Conservation (phyloP, 148 eudicot genomes). For the Mesembryanthemum crystallinum region DNA sequence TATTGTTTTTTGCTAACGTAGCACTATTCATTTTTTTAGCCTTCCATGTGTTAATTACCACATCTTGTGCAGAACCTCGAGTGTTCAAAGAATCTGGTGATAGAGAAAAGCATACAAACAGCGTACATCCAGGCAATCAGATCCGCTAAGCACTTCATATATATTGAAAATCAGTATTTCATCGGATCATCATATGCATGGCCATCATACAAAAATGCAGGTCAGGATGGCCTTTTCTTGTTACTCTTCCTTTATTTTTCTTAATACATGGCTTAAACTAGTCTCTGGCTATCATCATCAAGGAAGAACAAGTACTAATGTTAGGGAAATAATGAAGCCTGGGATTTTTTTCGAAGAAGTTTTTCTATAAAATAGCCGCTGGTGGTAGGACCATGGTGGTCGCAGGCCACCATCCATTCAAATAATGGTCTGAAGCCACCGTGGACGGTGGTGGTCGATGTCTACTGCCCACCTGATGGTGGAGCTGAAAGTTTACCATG, state of each 20-base stretch:
- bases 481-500: no score
- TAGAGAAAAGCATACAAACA: conserved; percentile 88
- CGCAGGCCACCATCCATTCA: no score
- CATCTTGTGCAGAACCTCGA: conserved; percentile 66
- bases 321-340: neutral
- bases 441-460: no score
- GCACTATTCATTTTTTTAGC: neutral
- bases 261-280: neutral
- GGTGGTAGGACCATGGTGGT: no score
- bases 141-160: conserved; percentile 90
- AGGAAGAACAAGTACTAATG: neutral
- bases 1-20: neutral
- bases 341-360: neutral
- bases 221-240: conserved; percentile 33
- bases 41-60: conserved; percentile 18
- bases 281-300: neutral
- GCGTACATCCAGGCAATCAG: conserved; percentile 98
- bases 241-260: neutral
- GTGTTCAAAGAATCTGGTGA: conserved; percentile 75
- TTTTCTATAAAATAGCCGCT: no score
- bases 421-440: no score
- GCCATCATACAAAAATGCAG: conserved; percentile 92
- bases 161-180: conserved; percentile 94
- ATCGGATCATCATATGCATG: conserved; percentile 95
- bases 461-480: no score